These are phyloP conservation scores for Exophiala sideris DNA, from an alignment of 2,329 filamentous ascomycete genomes.

Conservation along the genomic window DNA sequence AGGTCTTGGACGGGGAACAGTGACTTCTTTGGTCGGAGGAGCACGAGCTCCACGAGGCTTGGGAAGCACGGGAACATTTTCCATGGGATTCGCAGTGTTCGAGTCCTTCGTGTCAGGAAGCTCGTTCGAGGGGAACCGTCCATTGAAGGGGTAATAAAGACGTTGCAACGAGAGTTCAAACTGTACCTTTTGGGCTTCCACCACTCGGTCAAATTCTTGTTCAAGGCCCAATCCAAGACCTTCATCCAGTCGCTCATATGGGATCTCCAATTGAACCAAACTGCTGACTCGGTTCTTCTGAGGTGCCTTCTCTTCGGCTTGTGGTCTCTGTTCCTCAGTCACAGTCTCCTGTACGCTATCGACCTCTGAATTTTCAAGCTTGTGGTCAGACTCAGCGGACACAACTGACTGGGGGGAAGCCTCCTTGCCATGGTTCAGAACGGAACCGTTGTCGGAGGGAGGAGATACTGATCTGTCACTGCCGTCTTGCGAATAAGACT, in stretches of 20 bases:
- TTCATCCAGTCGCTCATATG: conserved; percentile 66
- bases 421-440: conserved; percentile 16
- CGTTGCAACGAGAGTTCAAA: conserved; percentile 47
- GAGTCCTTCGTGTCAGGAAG: conserved; percentile 20
- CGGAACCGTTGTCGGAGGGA: conserved; percentile 19
- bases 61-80: conserved; percentile 21
- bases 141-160: conserved; percentile 31
- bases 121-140: conserved; percentile 27
- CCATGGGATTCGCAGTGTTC: conserved; percentile 14
- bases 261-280: conserved; percentile 78
- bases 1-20: conserved; percentile 7
- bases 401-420: conserved; percentile 16
- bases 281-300: conserved; percentile 59
- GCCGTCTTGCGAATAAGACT: conserved; percentile 33
- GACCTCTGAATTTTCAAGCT: neutral
- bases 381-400: conserved; percentile 11
- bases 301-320: neutral
- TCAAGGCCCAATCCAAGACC: conserved; percentile 77
- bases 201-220: conserved; percentile 89
- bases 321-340: conserved; percentile 1
- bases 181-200: conserved; percentile 93
- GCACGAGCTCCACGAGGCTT: conserved; percentile 22
- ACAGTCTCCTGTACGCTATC: neutral
- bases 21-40: neutral
- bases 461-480: conserved; percentile 18